Percentiles rank a stretch among this genome's conserved stretches.
Evolutionary conservation across 2,329 filamentous ascomycete species (phyloP).

Genomic region (Scedosporium dehoogii): DNA sequence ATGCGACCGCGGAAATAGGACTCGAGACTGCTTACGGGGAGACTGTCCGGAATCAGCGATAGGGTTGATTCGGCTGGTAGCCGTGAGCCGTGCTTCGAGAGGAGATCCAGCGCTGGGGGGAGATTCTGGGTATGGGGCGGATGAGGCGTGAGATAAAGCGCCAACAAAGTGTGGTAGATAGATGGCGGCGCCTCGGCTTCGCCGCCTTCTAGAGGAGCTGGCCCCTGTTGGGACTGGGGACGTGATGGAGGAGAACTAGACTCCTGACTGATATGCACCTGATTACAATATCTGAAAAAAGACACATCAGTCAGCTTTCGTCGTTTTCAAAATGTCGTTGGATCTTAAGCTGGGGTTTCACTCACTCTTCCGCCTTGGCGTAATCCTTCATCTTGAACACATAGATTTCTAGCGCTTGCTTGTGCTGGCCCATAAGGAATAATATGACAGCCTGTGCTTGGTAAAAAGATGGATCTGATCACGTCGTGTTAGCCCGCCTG

Average conservation of each 20-base stretch:
- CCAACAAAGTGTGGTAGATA: constrained; percentile 86
- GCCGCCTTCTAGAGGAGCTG: constrained; percentile 20
- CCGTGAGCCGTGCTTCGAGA: constrained; percentile 87
- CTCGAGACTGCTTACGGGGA: constrained; percentile 71
- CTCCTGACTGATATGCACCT: constrained; percentile 57
- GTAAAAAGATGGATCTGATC: constrained; percentile 68
- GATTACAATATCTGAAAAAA: constrained; percentile 67
- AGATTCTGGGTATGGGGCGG: constrained; percentile 62
- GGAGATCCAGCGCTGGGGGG: constrained; percentile 69
- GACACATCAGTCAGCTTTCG: constrained; percentile 5
- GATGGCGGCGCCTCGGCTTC: constrained; percentile 51
- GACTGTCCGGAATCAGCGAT: constrained; percentile 69
- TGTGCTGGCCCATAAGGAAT: constrained; percentile 91
- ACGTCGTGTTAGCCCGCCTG: constrained; percentile 9
- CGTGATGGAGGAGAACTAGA: background rate
- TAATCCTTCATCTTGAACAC: constrained; percentile 89
- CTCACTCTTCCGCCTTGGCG: constrained; percentile 83
- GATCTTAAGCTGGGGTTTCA: constrained; percentile 11
- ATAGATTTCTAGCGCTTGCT: constrained; percentile 93
- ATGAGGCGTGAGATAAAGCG: constrained; percentile 78
- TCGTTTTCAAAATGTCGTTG: constrained; percentile 23
- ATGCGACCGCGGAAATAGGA: constrained; percentile 90
- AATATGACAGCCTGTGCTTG: constrained; percentile 85
- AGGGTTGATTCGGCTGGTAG: constrained; percentile 81
- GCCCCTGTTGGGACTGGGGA: background rate